Conservation (phyloP, 176 grass and related monocot genomes). For the Phragmites australis region DNA sequence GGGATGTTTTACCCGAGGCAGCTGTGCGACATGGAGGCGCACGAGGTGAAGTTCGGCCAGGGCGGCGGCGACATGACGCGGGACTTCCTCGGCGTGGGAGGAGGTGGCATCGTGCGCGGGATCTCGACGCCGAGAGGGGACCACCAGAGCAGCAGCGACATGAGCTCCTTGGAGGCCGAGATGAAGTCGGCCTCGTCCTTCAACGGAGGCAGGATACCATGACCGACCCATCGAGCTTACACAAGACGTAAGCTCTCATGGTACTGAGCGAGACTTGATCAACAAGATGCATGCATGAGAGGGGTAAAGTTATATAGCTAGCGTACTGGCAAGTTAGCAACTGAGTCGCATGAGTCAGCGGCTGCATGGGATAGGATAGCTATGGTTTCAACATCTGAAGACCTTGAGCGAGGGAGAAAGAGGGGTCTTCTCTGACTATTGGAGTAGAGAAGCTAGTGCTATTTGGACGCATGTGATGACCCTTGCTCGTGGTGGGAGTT, state of each 20-base stretch:
- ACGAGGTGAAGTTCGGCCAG: conserved; percentile 70
- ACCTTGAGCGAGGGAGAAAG: conserved; percentile 15
- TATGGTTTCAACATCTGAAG: conserved; percentile 35
- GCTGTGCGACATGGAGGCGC: conserved; percentile 70
- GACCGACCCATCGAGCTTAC: conserved; percentile 38
- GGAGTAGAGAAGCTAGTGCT: conserved; percentile 44
- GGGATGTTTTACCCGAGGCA: conserved; percentile 60
- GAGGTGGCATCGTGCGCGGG: conserved; percentile 60
- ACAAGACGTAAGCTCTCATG: conserved; percentile 40
- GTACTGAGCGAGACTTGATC: conserved; percentile 29
- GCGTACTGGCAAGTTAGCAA: conserved; percentile 35
- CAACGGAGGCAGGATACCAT: conserved; percentile 63
- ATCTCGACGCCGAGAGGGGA: conserved; percentile 55
- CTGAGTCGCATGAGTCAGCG: conserved; percentile 36
- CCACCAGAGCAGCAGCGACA: conserved; percentile 67
- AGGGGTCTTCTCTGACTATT: conserved; percentile 48
- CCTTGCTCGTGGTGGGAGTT: conserved; percentile 35
- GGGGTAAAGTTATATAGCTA: conserved; percentile 36
- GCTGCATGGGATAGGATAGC: conserved; percentile 42
- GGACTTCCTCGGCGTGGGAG: conserved; percentile 89
- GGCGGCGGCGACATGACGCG: conserved; percentile 68
- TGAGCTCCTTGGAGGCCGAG: conserved; percentile 74
- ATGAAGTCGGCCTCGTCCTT: conserved; percentile 89
- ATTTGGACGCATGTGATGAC: conserved; percentile 53
- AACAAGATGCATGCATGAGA: conserved; percentile 37